phyloP scores from a whole-genome alignment of 805 yeast species.

The Nakazawaea peltata region DNA sequence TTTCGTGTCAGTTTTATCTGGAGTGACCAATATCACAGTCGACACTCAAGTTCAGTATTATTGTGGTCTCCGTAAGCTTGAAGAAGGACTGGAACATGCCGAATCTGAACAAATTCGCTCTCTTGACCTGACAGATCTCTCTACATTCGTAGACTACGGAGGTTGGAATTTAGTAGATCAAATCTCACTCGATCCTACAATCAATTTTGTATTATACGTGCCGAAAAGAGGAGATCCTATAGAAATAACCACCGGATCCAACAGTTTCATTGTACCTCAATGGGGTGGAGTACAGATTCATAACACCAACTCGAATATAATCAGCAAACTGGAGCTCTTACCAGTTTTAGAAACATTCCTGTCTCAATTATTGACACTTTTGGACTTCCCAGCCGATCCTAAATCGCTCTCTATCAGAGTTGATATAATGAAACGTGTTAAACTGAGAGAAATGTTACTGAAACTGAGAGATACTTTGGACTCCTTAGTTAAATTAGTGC shows the following conservation, averaged over 20 bases:
- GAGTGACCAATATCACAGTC: conserved; percentile 62
- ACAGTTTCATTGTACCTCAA: conserved; percentile 73
- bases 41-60: conserved; percentile 76
- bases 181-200: conserved; percentile 50
- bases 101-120: conserved; percentile 19
- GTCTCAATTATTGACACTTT: conserved; percentile 61
- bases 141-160: conserved; percentile 76
- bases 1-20: conserved; percentile 41
- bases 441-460: conserved; percentile 48
- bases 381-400: conserved; percentile 52
- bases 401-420: conserved; percentile 54
- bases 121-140: conserved; percentile 45
- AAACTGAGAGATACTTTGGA: conserved; percentile 61
- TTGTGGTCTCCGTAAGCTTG: conserved; percentile 32
- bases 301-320: conserved; percentile 25
- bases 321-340: conserved; percentile 37
- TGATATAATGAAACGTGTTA: conserved; percentile 57
- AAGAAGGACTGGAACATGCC: conserved; percentile 19
- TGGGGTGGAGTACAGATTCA: conserved; percentile 75
- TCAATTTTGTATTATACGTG: conserved; percentile 63
- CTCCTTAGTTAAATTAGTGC: conserved; percentile 63
- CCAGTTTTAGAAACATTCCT: conserved; percentile 64
- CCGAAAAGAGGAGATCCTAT: conserved; percentile 53
- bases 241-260: conserved; percentile 34
- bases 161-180: conserved; percentile 62